Evolutionary conservation across 2,329 filamentous ascomycete species (phyloP).

Genomic region (Clonostachys sp.): DNA sequence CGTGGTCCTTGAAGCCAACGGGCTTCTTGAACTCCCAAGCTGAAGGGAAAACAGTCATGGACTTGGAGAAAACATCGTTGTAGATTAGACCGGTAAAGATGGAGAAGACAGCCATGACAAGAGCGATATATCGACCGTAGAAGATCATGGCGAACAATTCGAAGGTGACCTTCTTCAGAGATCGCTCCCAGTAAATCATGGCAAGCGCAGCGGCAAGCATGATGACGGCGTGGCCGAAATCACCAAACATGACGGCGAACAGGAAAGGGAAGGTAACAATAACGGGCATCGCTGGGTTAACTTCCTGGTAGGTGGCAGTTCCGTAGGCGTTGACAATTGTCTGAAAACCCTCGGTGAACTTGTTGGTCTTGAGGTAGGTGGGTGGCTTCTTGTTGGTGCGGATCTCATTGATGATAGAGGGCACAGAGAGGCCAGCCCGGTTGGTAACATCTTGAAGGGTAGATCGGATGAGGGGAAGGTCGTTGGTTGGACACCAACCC

Average conservation of each 20-base stretch:
- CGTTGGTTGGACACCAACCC: constrained; percentile 94
- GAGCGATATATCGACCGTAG: constrained; percentile 96
- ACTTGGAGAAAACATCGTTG: constrained; percentile 95
- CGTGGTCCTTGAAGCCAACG: constrained; percentile 58
- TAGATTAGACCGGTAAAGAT: constrained; percentile 97
- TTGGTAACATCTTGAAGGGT: constrained; percentile 97
- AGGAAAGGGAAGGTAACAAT: constrained; percentile 99
- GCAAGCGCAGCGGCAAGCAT: constrained; percentile 79
- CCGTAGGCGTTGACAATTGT: constrained; percentile 99
- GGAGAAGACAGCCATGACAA: constrained; percentile 97
- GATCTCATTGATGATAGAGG: constrained; percentile 98
- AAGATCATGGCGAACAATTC: constrained; percentile 98
- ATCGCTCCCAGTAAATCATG: constrained; percentile 97
- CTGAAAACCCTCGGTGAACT: constrained; percentile 96
- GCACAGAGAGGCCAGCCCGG: constrained; percentile 90
- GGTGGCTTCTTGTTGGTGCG: constrained; percentile 95
- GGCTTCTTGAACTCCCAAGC: constrained; percentile 80
- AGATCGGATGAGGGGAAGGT: constrained; percentile 81
- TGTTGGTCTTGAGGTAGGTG: constrained; percentile 97
- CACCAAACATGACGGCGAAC: constrained; percentile 99
- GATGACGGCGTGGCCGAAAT: constrained; percentile 88
- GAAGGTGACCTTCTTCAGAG: constrained; percentile 85
- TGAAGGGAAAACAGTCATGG: constrained; percentile 81
- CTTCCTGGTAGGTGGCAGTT: constrained; percentile 93
- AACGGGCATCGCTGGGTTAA: constrained; percentile 92